Evolutionary conservation across 78 protist species (phyloP).

Genomic region (Emiliania huxleyi): DNA sequence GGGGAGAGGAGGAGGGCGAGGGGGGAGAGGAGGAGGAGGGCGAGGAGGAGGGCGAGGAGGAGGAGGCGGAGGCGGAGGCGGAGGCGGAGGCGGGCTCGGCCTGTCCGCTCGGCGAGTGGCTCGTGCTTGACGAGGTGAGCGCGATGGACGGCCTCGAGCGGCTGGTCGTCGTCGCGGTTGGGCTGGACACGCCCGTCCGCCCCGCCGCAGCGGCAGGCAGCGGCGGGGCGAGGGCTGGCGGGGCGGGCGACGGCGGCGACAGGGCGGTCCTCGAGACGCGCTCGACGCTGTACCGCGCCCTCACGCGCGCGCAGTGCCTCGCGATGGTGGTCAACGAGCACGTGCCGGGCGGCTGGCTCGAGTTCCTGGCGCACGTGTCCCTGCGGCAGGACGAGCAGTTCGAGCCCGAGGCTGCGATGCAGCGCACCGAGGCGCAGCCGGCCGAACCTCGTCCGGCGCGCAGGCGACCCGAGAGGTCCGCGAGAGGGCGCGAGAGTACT

Average conservation of each 20-base stretch:
- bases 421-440: neutral
- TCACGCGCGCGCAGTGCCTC: neutral
- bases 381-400: neutral
- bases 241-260: neutral
- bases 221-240: neutral
- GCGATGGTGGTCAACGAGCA: neutral
- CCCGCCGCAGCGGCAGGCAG: neutral
- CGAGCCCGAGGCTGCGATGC: neutral
- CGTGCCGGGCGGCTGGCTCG: slow-evolving; percentile 16
- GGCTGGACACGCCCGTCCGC: neutral
- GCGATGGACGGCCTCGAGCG: neutral
- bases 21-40: neutral
- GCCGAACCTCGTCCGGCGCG: no score
- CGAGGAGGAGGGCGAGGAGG: neutral
- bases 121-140: neutral
- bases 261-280: neutral
- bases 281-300: neutral
- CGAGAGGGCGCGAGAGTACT: no score
- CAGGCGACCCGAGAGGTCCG: no score
- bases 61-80: neutral
- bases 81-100: neutral
- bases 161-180: neutral
- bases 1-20: neutral
- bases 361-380: neutral
- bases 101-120: neutral